phyloP scores from a whole-genome alignment of 805 yeast genomes.

The Kregervanrija pseudodelftensis region DNA sequence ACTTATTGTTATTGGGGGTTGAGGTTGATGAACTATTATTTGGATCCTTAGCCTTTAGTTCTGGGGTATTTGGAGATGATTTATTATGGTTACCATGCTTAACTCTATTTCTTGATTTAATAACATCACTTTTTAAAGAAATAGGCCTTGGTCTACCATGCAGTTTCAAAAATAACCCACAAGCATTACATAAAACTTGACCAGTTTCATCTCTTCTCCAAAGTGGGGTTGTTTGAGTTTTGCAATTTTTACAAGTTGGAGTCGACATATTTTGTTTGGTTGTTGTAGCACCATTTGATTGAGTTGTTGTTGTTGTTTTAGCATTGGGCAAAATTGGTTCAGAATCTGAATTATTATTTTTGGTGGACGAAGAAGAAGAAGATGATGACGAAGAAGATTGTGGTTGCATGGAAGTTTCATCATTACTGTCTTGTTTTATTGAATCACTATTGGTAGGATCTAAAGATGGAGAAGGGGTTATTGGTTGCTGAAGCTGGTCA shows the following conservation, averaged over 20 bases:
- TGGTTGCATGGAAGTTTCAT: too few relatives aligned
- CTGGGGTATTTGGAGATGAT: constrained; percentile 49
- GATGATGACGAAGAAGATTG: too few relatives aligned
- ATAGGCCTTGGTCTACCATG: constrained; percentile 94
- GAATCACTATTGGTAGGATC: too few relatives aligned
- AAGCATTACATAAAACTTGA: constrained; percentile 87
- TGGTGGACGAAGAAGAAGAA: too few relatives aligned
- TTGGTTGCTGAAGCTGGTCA: too few relatives aligned
- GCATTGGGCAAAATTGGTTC: constrained; percentile 40
- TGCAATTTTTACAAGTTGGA: constrained; percentile 83
- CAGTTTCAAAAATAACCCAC: constrained; percentile 81
- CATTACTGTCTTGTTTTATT: too few relatives aligned
- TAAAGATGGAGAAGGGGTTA: too few relatives aligned
- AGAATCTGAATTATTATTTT: too few relatives aligned
- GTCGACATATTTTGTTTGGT: constrained; percentile 53
- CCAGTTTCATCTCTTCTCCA: constrained; percentile 95
- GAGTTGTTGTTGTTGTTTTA: constrained; percentile 48
- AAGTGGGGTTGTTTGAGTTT: constrained; percentile 87
- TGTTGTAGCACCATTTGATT: constrained; percentile 57
- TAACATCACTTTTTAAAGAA: constrained; percentile 83
- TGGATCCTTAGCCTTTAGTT: constrained; percentile 43
- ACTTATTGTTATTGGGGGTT: constrained; percentile 1
- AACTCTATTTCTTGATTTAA: constrained; percentile 83
- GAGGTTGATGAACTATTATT: constrained; percentile 2
- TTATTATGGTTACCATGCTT: constrained; percentile 37